Base-by-base conservation (phyloP, 192 early-diverging fungal species). In the Glomus cerebriforme region DNA sequence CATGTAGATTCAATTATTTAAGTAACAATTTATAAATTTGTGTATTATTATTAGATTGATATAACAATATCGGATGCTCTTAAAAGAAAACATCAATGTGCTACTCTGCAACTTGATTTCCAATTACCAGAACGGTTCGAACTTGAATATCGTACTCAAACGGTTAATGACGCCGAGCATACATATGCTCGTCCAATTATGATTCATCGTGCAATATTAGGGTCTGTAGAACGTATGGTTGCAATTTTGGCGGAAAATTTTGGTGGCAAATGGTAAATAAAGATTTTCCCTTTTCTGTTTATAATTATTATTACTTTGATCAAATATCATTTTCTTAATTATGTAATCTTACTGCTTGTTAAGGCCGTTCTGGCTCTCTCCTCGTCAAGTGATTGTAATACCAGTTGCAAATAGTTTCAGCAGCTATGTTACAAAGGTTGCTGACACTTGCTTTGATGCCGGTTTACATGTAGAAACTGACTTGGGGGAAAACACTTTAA, bases 101-200 rank as follows among this genome's bases (percentile, higher is more conserved):
- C 98, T 45, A 99, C 98, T 26, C 93, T 98, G 78, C 97, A 98
- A 85, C 90, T 99, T 47, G 97, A 98, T 86, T 99, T 97, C 93
- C 96, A 98, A 83, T 90, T 99, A 54, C 98, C 98, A 10, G 89
- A 95, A 82, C 93, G 96, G 12, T 99, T 99, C 88, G 84, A 94
- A 45, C 93, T 99, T 79, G 90, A 95, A 81, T 97, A 93, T 90
- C 95, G 93, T 66, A 92, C 92, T 45, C 89, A 91, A 37, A 86
- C 87, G 76, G 74, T 83, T 63, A 84, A 86, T 79, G 82, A 80
- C 7, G 85, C 84, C 24, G 92, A 92, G 10, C 78, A 75, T 68
- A 82, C 78, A 31, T 83, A 83, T 81, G 75, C 81, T 69, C 93
- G 96, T 15, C 98, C 98, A 39, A 93, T 99, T 32, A 99, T 99